Percentiles rank a stretch among this genome's conserved stretches.
Evolutionary conservation across 805 yeast genomes (phyloP).

Genomic region (Candida multigemmis): DNA sequence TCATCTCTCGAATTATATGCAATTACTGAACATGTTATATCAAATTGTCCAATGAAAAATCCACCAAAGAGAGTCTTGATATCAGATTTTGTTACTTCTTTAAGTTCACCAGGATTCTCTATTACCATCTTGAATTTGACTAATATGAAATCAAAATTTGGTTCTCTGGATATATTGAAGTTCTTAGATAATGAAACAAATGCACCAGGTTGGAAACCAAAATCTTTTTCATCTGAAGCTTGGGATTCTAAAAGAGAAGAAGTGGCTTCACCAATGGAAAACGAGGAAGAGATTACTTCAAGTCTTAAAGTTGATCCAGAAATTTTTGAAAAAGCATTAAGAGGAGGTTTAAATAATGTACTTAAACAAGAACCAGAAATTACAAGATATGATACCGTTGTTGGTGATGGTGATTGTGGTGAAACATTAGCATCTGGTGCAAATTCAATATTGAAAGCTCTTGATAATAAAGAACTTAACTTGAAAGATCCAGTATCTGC

Average conservation of each 20-base stretch:
- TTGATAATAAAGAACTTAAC: constrained; percentile 28
- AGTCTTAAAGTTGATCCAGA: constrained; percentile 17
- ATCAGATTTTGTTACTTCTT: constrained; percentile 81
- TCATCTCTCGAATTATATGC: constrained; percentile 72
- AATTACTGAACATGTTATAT: constrained; percentile 52
- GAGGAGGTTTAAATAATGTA: constrained; percentile 27
- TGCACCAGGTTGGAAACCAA: constrained; percentile 77
- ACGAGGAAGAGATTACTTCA: constrained; percentile 15
- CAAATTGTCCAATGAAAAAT: constrained; percentile 42
- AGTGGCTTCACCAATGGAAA: constrained; percentile 19
- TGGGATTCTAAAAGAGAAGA: constrained; percentile 21
- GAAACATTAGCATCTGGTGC: constrained; percentile 83
- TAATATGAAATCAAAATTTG: constrained; percentile 30
- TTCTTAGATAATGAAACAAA: constrained; percentile 64
- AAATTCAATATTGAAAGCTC: constrained; percentile 51
- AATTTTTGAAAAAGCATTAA: constrained; percentile 44
- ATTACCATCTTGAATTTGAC: constrained; percentile 71
- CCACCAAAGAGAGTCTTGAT: constrained; percentile 61
- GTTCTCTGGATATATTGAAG: constrained; percentile 25
- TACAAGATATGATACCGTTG: constrained; percentile 77
- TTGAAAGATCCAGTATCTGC: constrained; percentile 46
- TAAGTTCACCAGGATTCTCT: constrained; percentile 88
- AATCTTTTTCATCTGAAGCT: constrained; percentile 17
- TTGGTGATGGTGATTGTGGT: constrained; percentile 98
- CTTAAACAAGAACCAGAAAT: constrained; percentile 59